Evolutionary conservation across 1,139 yeast species (phyloP), one percentile per base, ranked within the genome.

Genomic region (Kazachstania sp.): DNA sequence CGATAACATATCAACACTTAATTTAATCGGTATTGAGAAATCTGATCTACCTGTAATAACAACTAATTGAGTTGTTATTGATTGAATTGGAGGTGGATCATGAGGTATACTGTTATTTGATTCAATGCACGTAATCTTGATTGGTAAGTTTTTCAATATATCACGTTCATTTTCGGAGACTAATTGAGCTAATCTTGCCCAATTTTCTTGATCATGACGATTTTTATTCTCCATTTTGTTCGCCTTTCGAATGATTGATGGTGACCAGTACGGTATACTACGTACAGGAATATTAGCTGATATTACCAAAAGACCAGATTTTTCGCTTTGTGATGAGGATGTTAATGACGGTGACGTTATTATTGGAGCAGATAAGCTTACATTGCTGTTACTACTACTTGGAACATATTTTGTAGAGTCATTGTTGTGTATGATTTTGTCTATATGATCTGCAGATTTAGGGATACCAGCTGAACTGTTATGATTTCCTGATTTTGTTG

Each of bases 191-290:
- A 65, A 44, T 16, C 53, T 52, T 29, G 52, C 13, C 68, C 68
- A 49, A 52, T 57, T 50, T 45, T 56, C 52, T 52, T 63, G 59
- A 56, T 57, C 60, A 46, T 51, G 64, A 51, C 46, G 58, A 50
- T 47, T 60, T 48, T 54, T 64, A 45, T 46, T 49, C 30, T 56
- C 57, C 44, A 55, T 53, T 39, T 47, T 52, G 46, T 66, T 66
- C 1, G 64, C 57, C 48, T 63, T 63, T 41, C 58, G 55, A 19
- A 69, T 52, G 40, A 68, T 50, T 4, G 64, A 52, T 26, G 72
- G 71, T 9, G 65, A 59, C 32, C 61, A 51, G 47, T 73, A 69
- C 3, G 71, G 70, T 16, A 69, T 47, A 45, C 69, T 67, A 41
- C 51, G 54, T 20, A 51, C 44, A 2, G 64, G 64, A 11, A 57